A percentile compares a stretch with the other conserved stretches of the same genome.
Conservation (phyloP, 2,329 filamentous ascomycete species). For the Ceratocystis eucalypticola region DNA sequence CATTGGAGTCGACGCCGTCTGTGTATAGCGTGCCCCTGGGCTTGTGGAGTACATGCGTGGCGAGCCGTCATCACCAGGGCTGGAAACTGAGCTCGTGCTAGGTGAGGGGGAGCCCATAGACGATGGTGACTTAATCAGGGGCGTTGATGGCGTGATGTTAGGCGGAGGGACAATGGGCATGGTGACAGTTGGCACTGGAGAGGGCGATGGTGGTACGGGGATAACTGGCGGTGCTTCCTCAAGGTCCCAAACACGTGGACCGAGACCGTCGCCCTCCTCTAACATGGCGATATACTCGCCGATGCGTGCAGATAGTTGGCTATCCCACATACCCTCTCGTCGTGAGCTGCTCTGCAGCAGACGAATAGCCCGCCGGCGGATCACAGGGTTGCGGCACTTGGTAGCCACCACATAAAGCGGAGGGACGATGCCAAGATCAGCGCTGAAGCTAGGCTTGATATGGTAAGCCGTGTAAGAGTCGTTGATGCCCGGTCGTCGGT, state of each 20-base stretch:
- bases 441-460: constrained; percentile 49
- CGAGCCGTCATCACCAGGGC: not conserved
- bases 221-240: constrained; percentile 5
- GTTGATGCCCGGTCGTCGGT: constrained; percentile 28
- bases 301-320: constrained; percentile 42
- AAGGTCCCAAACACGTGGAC: not conserved
- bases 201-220: not conserved
- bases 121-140: not conserved
- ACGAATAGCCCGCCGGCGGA: constrained; percentile 47
- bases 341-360: constrained; percentile 46
- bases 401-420: constrained; percentile 53
- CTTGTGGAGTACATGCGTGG: not conserved
- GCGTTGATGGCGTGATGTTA: not conserved
- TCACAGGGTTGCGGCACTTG: constrained; percentile 45
- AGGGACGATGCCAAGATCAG: constrained; percentile 50
- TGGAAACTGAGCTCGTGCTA: not conserved
- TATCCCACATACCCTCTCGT: constrained; percentile 59
- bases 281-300: constrained; percentile 41
- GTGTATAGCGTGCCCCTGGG: not conserved
- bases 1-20: not conserved
- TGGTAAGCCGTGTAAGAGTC: constrained; percentile 35
- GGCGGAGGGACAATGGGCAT: not conserved
- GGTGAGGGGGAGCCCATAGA: not conserved
- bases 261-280: constrained; percentile 35
- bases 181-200: not conserved